Evolutionary conservation across 352 stramenopile species (phyloP), one percentile per base, ranked within the genome.

Genomic region (Globisporangium emineosum): DNA sequence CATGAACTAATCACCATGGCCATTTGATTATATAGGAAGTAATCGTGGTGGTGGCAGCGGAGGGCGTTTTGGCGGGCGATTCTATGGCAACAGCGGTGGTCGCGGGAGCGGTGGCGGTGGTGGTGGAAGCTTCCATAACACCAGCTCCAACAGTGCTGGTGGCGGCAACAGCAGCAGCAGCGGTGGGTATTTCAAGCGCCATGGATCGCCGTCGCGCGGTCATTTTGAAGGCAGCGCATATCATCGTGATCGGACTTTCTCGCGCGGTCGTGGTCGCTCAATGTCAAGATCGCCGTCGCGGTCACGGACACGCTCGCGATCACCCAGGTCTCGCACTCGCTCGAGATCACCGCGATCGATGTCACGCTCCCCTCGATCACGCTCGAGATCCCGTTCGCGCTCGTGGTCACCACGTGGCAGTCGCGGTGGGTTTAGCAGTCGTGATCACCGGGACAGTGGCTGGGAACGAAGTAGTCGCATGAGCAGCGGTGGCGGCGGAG

Each of bases 391-490:
- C 17, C 70, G 73, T 9, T 80, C 70, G 7, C 75, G 83, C 8
- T 92, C 83, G 6, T 80, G 86, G 51, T 90, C 80, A 2, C 82
- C 82, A 33, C 70, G 72, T 49, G 72, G 78, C 0, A 78, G 83
- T 40, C 82, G 79, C 15, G 19, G 59, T 23, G 79, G 78, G 21
- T 82, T 82, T 56, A 76, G 52, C 25, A 57, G 25, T 4, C 60
- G 50, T 19, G 59, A 65, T 45, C 49, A 52, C 35, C 59, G 59
- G 13, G 53, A 64, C 19, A 32, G 61, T 13, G 60, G 60, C 5
- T 65, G 65, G 52, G 57, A 71, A 19, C 53, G 43, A 45, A 57
- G 4, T 25, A 51, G 59, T 58, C 58, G 64, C 29, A 55, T 75
- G 17, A 73, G 76, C 57, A 73, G 76, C 57, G 71, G 77, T 45